Evolutionary conservation across 345 rosid species (phyloP), one percentile per base, ranked within the genome.

Genomic region (Anacardium occidentale): DNA sequence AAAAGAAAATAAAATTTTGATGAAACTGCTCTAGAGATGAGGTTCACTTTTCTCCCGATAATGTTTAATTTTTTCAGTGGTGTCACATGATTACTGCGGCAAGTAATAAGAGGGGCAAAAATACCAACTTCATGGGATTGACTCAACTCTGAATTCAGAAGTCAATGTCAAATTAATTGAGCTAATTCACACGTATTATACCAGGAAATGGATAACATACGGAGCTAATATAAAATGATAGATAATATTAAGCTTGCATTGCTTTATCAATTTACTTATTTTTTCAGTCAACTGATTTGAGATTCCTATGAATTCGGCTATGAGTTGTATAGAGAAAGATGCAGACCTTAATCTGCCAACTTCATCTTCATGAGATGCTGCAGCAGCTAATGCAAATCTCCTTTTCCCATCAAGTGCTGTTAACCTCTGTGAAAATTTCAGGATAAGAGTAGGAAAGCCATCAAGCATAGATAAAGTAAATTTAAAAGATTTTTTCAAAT

Each of bases 371-470:
- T 89, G 97, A 52, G 97, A 91, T 79, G 83, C 82, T 60, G 95
- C 97, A 44, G 97, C 96, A 64, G 98, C 99, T 76, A 96, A 84
- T 13, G 98, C 99, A 76, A 96, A 96, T 82, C 99, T 89, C 72
- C 99, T 84, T 84, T 93, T 96, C 66, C 98, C 97, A 88, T 96
- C 98, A 62, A 96, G 91, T 48, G 99, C 96, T 62, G 99, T 91
- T 89, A 96, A 74, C 83, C 99, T 91, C 98, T 95, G 78, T 62
- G 65, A 76, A 32, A 74, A 75, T 72, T 76, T 61, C 34, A 50
- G 32, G 13, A 21, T 25, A 69, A 56, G 22, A 66, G 68, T 24
- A 68, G 21, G 58, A 64, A 64, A 32, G 14, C 68, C 60, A 65
- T 14, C 10, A 21, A 24, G 37, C 45, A n/a, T 22, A 65, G 34